Base-by-base conservation (phyloP, 371 early-diverging fungal species). In the Rhizomucor miehei region DNA sequence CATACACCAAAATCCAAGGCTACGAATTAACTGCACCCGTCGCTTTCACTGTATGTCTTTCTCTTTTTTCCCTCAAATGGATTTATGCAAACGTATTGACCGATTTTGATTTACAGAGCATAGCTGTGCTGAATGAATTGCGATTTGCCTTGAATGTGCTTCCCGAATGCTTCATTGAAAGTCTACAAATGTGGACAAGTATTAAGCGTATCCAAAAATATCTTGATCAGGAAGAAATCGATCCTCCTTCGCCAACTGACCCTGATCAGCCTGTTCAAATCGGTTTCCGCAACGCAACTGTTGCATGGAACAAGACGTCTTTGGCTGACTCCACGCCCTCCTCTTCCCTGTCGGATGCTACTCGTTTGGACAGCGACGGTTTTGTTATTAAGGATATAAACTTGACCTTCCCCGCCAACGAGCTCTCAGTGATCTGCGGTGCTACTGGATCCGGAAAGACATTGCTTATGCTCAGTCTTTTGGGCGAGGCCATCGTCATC, bases 221-320 rank as follows among this genome's bases (percentile, higher is more conserved):
- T 43, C 72, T 95, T 48, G 66, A 79, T n/a, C 88, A 92, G 53
- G 74, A 79, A 4, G 95, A 94, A 51, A 68, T 94, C 9, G 71
- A 62, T 20, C 59, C 60, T 6, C 65, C 74, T 41, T 60, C 67
- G 36, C 66, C 70, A 20, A 56, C 69, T 25, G 52, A 73, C 39
- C 60, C 62, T 10, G 66, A 62, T 19, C 68, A 66, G 14, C 70
- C 74, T 3, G 58, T 77, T 3, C 59, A 60, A 5, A 71, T 83
- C 41, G 81, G 76, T 10, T 79, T 78, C 57, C 56, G 60, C 25
- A 66, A 77, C 48, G 81, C 79, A 1, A 79, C 80, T 8, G 59
- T 80, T 25, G 59, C 73, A 4, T 71, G 66, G 71, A 48, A 60
- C 4, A 29, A 29, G 8, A 25, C 69, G 4, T 57, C 66, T 25